A percentile compares a stretch with the other conserved stretches of the same genome.
phyloP scores from a whole-genome alignment of 2,329 filamentous ascomycete genomes.

The Claviceps sp. region DNA sequence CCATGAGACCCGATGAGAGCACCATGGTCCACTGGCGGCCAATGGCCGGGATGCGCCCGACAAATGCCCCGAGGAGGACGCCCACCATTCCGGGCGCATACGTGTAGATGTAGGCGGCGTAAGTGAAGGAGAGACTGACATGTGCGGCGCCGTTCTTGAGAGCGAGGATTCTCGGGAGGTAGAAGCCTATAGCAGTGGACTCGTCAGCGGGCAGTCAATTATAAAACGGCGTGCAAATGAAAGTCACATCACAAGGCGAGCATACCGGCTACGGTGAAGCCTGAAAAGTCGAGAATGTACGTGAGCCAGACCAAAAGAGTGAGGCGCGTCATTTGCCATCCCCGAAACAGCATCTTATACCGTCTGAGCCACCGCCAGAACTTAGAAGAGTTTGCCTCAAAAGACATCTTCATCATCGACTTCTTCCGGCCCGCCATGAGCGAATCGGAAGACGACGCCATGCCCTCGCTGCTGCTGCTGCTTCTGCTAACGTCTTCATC shows the following conservation, averaged over 20 bases:
- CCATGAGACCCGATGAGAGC: conserved; percentile 30
- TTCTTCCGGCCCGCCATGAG: neutral
- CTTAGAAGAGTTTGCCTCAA: neutral
- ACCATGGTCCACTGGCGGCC: conserved; percentile 30
- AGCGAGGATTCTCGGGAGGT: conserved; percentile 35
- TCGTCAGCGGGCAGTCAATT: neutral
- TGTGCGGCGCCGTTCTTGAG: conserved; percentile 33
- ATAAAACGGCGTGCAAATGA: no score
- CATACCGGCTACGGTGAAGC: conserved; percentile 24
- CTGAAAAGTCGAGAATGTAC: conserved; percentile 25
- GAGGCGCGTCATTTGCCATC: conserved; percentile 19
- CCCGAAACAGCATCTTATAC: conserved; percentile 21
- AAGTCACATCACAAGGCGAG: neutral
- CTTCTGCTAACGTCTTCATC: neutral
- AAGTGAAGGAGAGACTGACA: conserved; percentile 31
- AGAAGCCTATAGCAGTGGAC: conserved; percentile 15
- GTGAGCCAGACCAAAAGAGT: conserved; percentile 24
- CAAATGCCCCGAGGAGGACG: conserved; percentile 31
- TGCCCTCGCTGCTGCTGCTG: neutral
- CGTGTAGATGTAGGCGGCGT: conserved; percentile 40
- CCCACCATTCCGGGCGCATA: conserved; percentile 38
- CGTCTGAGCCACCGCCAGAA: conserved; percentile 9
- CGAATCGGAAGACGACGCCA: neutral
- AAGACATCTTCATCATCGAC: neutral
- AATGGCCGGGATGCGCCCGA: conserved; percentile 24